Conservation (phyloP, 2,329 filamentous ascomycete species). For the Falciphora oryzae region DNA sequence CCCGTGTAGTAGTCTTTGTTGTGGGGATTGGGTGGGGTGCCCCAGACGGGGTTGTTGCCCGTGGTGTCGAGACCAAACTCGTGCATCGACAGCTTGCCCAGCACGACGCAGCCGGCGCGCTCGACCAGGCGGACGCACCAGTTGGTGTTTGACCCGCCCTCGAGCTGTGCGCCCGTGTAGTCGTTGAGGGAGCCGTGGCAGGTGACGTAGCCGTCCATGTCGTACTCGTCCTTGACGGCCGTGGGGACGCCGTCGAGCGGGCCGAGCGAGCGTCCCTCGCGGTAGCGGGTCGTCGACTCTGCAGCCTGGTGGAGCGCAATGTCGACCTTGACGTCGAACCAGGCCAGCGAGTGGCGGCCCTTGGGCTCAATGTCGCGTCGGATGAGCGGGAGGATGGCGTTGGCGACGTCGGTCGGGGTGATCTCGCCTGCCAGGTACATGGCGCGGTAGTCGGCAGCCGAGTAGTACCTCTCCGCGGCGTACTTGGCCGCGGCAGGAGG, state of each 20-base stretch:
- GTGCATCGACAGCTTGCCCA: constrained; percentile 73
- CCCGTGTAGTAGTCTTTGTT: constrained; percentile 69
- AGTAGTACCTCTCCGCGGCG: constrained; percentile 34
- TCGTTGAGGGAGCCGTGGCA: constrained; percentile 58
- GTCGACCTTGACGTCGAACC: constrained; percentile 37
- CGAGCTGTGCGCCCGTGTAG: constrained; percentile 42
- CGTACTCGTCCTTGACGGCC: constrained; percentile 71
- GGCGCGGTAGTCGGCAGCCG: constrained; percentile 37
- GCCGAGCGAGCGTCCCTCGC: constrained; percentile 51
- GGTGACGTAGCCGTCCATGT: constrained; percentile 67
- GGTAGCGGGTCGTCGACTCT: constrained; percentile 40
- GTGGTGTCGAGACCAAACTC: constrained; percentile 70
- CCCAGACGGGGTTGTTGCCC: constrained; percentile 67
- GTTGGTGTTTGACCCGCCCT: constrained; percentile 43
- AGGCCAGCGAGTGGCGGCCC: constrained; percentile 36
- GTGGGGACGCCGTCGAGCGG: constrained; percentile 68
- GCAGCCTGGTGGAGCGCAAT: constrained; percentile 36
- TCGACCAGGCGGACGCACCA: constrained; percentile 68
- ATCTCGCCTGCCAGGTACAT: constrained; percentile 38
- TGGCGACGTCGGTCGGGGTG: constrained; percentile 39
- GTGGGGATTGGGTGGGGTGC: constrained; percentile 72
- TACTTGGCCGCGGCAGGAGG: constrained; percentile 24
- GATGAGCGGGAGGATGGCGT: constrained; percentile 40
- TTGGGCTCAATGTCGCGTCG: constrained; percentile 30
- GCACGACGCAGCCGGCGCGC: constrained; percentile 63